phyloP scores from a whole-genome alignment of 108 stramenopile species.

The Licmophora abbreviata region DNA sequence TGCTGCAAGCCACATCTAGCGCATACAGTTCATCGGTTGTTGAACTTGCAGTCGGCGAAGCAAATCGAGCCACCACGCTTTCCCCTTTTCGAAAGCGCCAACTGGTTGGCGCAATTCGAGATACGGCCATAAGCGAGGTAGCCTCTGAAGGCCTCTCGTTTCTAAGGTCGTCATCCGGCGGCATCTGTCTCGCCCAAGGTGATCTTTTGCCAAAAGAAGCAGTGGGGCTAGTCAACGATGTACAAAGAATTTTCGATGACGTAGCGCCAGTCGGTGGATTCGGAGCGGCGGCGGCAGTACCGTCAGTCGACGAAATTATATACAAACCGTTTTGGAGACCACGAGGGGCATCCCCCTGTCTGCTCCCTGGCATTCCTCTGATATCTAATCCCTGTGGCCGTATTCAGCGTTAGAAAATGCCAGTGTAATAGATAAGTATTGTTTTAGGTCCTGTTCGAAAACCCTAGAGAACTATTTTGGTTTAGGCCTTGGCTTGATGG shows the following conservation, averaged over 20 bases:
- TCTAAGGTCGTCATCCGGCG: constrained; percentile 26
- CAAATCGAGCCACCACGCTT: constrained; percentile 23
- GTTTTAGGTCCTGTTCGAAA: too few relatives aligned
- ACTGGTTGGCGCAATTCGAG: constrained; percentile 15
- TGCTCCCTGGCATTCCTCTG: constrained; percentile 47
- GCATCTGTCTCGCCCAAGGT: constrained; percentile 51
- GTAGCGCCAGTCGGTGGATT: constrained; percentile 11
- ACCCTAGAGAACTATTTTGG: too few relatives aligned
- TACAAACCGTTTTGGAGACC: constrained; percentile 67
- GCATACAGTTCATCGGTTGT: constrained; percentile 26
- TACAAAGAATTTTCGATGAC: constrained; percentile 37
- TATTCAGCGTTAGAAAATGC: constrained; percentile 30
- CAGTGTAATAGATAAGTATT: too few relatives aligned
- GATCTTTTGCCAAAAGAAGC: constrained; percentile 58
- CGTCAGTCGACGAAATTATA: constrained; percentile 38
- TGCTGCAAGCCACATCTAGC: constrained; percentile 37
- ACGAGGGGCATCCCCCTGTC: constrained; percentile 44
- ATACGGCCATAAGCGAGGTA: constrained; percentile 31
- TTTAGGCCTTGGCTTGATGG: too few relatives aligned
- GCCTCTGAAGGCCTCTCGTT: constrained; percentile 27
- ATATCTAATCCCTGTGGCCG: constrained; percentile 69
- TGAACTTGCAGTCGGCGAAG: constrained; percentile 24
- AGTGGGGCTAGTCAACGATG: constrained; percentile 23
- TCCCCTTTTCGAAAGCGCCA: constrained; percentile 24
- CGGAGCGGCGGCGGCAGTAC: constrained; percentile 18